phyloP scores from a whole-genome alignment of 116 monocot genomes.

The Phalaenopsis hybrid region DNA sequence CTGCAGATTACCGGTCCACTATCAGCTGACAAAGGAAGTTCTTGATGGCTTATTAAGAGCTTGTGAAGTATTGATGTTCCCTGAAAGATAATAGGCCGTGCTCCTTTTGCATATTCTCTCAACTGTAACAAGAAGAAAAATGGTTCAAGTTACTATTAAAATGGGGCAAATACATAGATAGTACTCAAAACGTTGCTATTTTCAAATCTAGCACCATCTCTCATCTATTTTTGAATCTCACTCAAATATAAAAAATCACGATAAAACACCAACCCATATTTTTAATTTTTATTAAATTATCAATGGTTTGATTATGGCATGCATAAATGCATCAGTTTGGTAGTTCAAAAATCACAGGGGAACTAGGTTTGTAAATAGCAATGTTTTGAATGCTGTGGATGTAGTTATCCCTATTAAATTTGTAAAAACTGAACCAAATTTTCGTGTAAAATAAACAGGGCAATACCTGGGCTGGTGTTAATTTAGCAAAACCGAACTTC shows the following conservation, averaged over 20 bases:
- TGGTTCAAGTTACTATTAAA: not conserved
- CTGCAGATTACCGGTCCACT: not conserved
- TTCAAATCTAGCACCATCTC: too few relatives aligned
- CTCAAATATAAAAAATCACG: too few relatives aligned
- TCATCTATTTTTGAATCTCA: too few relatives aligned
- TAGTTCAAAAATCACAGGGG: too few relatives aligned
- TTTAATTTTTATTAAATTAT: too few relatives aligned
- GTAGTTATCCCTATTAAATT: not conserved
- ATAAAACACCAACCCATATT: too few relatives aligned
- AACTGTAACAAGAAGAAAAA: slow-evolving; percentile 16
- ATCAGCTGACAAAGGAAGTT: not conserved
- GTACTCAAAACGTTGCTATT: too few relatives aligned
- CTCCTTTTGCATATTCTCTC: slow-evolving; percentile 22
- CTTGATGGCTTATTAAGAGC: slow-evolving; percentile 7
- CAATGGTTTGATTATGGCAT: too few relatives aligned
- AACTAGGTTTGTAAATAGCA: too few relatives aligned
- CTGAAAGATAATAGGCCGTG: slow-evolving; percentile 34
- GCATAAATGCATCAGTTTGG: too few relatives aligned
- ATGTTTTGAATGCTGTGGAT: too few relatives aligned
- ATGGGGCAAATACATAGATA: too few relatives aligned
- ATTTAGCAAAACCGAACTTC: slow-evolving; percentile 37
- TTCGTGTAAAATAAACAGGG: not conserved
- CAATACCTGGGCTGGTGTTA: slow-evolving; percentile 29
- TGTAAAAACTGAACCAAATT: not conserved
- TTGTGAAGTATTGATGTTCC: slow-evolving; percentile 47